phyloP scores from a whole-genome alignment of 805 yeast genomes.

The Nakazawaea ambrosiae region DNA sequence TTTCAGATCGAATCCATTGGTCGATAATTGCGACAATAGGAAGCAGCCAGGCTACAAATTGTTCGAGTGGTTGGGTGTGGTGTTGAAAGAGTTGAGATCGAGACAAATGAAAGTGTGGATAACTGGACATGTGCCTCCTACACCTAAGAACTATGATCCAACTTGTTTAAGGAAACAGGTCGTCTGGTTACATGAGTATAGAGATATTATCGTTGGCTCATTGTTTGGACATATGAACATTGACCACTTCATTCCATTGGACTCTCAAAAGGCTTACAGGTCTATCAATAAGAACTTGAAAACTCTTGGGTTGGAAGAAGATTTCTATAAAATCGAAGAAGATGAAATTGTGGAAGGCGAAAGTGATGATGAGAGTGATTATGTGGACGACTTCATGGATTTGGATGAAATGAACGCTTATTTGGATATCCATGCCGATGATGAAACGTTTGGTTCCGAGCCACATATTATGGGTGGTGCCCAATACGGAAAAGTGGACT shows the following conservation, averaged over 20 bases:
- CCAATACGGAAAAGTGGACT: conserved; percentile 59
- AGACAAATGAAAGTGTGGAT: conserved; percentile 83
- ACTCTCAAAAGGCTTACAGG: conserved; percentile 60
- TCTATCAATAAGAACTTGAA: conserved; percentile 26
- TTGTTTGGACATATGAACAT: conserved; percentile 86
- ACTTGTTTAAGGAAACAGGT: conserved; percentile 70
- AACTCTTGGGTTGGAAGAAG: conserved; percentile 17
- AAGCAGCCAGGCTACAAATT: conserved; percentile 78
- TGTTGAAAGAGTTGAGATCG: conserved; percentile 63
- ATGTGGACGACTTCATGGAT: conserved; percentile 17
- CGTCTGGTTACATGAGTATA: conserved; percentile 76
- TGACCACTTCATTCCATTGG: conserved; percentile 78
- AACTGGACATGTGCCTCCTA: conserved; percentile 85
- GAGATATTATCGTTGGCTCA: conserved; percentile 80
- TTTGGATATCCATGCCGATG: conserved; percentile 9
- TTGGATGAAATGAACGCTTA: conserved; percentile 16
- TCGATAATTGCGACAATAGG: conserved; percentile 66
- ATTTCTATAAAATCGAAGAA: conserved; percentile 6
- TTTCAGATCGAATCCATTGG: conserved; percentile 73
- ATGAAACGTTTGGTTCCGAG: conserved; percentile 27
- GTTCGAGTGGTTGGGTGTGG: conserved; percentile 71
- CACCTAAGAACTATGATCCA: conserved; percentile 66
- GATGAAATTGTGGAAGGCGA: conserved; percentile 11
- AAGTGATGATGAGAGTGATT: conserved; percentile 20
- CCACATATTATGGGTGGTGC: conserved; percentile 49